Evolutionary conservation across 495 filamentous ascomycete genomes (phyloP).

Genomic region (Penicillium diatomitis): DNA sequence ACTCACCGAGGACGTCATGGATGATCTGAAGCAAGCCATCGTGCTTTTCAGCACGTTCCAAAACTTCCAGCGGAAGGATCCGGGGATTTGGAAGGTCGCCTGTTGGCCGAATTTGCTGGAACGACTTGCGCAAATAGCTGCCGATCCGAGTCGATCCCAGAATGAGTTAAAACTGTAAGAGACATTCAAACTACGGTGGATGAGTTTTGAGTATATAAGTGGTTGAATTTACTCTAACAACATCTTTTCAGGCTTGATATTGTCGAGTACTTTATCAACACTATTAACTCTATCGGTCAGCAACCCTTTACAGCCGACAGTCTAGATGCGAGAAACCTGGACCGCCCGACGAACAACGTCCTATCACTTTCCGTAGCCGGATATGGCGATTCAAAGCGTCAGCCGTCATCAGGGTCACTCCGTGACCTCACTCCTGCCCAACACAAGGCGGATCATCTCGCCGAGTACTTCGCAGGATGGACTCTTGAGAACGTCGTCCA

Average conservation of each 20-base stretch:
- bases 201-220: too few relatives aligned
- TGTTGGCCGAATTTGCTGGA: slow-evolving; percentile 32
- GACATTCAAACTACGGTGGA: background rate
- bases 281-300: slow-evolving; percentile 10
- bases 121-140: slow-evolving; percentile 22
- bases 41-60: slow-evolving; percentile 52
- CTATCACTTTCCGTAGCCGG: slow-evolving; percentile 16
- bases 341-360: slow-evolving; percentile 9
- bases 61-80: slow-evolving; percentile 10
- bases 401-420: slow-evolving; percentile 11
- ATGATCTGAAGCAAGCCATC: slow-evolving; percentile 37
- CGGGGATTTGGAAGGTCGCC: slow-evolving; percentile 30
- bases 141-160: slow-evolving; percentile 4
- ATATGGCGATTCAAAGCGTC: slow-evolving; percentile 10
- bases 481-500: slow-evolving; percentile 21
- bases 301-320: slow-evolving; percentile 5
- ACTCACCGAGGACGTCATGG: slow-evolving; percentile 55
- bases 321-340: background rate
- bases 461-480: slow-evolving; percentile 40
- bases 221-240: too few relatives aligned
- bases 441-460: slow-evolving; percentile 28
- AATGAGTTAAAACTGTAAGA: slow-evolving; percentile 15
- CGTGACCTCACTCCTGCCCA: slow-evolving; percentile 14
- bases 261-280: slow-evolving; percentile 22
- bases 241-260: slow-evolving; percentile 12